Base-by-base conservation (phyloP, 2,329 filamentous ascomycete species). In the Phyllachora maydis region DNA sequence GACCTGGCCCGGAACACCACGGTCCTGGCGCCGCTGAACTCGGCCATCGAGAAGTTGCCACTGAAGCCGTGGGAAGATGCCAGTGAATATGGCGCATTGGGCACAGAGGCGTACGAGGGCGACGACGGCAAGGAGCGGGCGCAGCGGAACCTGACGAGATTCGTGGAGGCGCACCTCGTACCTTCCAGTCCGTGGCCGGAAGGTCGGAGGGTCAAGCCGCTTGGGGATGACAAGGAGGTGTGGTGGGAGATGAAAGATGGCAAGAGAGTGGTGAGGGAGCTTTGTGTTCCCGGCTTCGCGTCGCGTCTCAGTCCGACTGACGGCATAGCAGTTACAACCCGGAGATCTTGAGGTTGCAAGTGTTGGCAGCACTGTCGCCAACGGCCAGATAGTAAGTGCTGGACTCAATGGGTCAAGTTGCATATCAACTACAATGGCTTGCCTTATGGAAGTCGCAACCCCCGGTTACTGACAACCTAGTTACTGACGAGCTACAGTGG, bases 21-120 rank as follows among this genome's bases (percentile, higher is more conserved):
- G 3, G 69, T 95, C 13, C 65, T 95, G 3, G 85, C 83, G 4
- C 88, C 88, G 1, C 54, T 77, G 25, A 95, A 98, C 54, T 68
- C 64, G 11, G 81, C 72, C 3, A 67, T 98, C 39, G 74, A 76
- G 33, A 53, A 49, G 1, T 54, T 95, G 13, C 77, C 82, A 1
- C 60, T 74, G 24, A 95, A 93, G 45, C 83, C 83, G 0, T 91
- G 79, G 79, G 78, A 76, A 37, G 56, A 83, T 31, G 65, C 75
- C 0, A 48, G 59, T 24, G 82, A 92, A 33, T 85, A 88, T 42
- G 50, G 56, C 4, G 46, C 46, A 2, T 50, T 75, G 4, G 81
- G 79, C 0, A 56, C 60, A 2, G 49, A 69, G 16, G 79, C 74
- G 2, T 93, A 92, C 40, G 66, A 75, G 22, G 82, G 82, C 0